Conservation (phyloP, 495 filamentous ascomycete species). For the Podospora pseudoanserina region DNA sequence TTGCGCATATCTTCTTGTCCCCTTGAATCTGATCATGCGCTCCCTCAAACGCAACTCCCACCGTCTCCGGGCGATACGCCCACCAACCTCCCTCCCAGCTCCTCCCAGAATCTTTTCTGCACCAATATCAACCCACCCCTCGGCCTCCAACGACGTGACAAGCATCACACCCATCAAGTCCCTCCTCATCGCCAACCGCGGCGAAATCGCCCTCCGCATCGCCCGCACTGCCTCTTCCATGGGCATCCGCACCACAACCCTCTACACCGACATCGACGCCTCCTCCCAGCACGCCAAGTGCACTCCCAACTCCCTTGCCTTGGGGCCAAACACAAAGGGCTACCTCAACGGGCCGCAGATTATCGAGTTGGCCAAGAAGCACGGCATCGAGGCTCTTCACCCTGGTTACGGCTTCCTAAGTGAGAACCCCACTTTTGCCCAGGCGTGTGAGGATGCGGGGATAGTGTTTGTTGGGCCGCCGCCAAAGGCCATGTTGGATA, state of each 20-base stretch:
- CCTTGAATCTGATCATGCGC: slow-evolving; percentile 24
- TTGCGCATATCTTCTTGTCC: background rate
- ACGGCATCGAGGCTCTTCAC: slow-evolving; percentile 86
- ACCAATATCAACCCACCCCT: slow-evolving; percentile 25
- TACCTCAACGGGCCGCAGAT: slow-evolving; percentile 94
- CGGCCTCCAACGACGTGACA: slow-evolving; percentile 29
- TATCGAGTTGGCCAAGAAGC: slow-evolving; percentile 75
- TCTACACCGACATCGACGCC: slow-evolving; percentile 92
- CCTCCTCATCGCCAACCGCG: slow-evolving; percentile 92
- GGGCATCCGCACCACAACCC: slow-evolving; percentile 88
- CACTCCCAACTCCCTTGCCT: slow-evolving; percentile 74
- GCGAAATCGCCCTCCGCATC: slow-evolving; percentile 94
- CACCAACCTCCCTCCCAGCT: slow-evolving; percentile 9
- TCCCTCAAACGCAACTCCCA: slow-evolving; percentile 33
- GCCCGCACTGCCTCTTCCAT: slow-evolving; percentile 78
- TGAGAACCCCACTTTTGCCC: slow-evolving; percentile 89
- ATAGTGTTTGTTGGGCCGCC: slow-evolving; percentile 94
- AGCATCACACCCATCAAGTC: slow-evolving; percentile 62
- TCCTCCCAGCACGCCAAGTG: slow-evolving; percentile 82
- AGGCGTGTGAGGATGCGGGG: slow-evolving; percentile 83
- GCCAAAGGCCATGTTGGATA: slow-evolving; percentile 87
- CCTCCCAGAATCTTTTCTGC: slow-evolving; percentile 2
- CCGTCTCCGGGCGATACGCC: slow-evolving; percentile 25
- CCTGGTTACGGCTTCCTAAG: slow-evolving; percentile 97
- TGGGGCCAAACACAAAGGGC: slow-evolving; percentile 52